Conservation (phyloP, 1,139 yeast species). For the Zygosaccharomyces sapae region DNA sequence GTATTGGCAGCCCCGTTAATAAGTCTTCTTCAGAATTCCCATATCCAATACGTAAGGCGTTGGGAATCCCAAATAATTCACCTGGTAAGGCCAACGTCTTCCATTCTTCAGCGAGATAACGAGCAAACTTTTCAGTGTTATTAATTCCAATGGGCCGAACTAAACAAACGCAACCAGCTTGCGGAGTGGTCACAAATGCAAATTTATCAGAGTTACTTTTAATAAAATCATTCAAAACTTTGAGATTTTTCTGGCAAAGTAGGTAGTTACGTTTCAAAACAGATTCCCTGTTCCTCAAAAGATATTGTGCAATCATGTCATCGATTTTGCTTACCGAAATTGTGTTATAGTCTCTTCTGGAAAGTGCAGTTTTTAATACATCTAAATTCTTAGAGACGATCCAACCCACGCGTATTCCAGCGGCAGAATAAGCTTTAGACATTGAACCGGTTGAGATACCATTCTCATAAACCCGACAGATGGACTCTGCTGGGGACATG, state of each 20-base stretch:
- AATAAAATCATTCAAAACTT: slow-evolving; percentile 39
- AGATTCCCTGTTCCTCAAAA: slow-evolving; percentile 38
- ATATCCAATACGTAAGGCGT: slow-evolving; percentile 48
- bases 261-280: slow-evolving; percentile 42
- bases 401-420: slow-evolving; percentile 58
- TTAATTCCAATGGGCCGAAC: slow-evolving; percentile 36
- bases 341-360: slow-evolving; percentile 51
- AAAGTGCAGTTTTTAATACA: slow-evolving; percentile 38
- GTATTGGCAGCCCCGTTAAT: slow-evolving; percentile 29
- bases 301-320: slow-evolving; percentile 46
- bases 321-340: slow-evolving; percentile 50
- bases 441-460: slow-evolving; percentile 50
- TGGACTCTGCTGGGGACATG: slow-evolving; percentile 39
- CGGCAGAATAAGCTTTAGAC: slow-evolving; percentile 54
- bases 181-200: slow-evolving; percentile 42
- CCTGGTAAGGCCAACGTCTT: slow-evolving; percentile 49
- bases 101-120: slow-evolving; percentile 39
- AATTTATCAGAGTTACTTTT: slow-evolving; percentile 37
- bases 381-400: slow-evolving; percentile 39
- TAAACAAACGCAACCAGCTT: slow-evolving; percentile 50
- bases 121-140: slow-evolving; percentile 40
- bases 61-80: slow-evolving; percentile 44
- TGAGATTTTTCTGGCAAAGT: slow-evolving; percentile 41
- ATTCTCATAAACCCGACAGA: slow-evolving; percentile 43
- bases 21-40: slow-evolving; percentile 45